A percentile compares a stretch with the other conserved stretches of the same genome.
These are phyloP conservation scores for Chlamydomonas schloesseri DNA, from an alignment of 139 green algal species.

Conservation along the genomic window DNA sequence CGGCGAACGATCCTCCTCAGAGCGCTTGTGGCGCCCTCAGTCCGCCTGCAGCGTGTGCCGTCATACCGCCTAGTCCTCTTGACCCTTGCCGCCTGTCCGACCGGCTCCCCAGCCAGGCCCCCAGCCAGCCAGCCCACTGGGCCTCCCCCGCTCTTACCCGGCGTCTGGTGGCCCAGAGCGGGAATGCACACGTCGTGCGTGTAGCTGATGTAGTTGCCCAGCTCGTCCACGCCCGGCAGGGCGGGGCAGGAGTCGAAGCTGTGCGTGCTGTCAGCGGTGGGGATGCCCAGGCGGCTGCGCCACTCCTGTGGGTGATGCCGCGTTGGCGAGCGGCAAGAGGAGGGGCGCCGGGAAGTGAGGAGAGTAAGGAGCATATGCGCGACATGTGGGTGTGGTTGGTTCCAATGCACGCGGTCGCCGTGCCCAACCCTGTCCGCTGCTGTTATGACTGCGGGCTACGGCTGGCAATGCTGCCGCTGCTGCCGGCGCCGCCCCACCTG, in stretches of 20 bases:
- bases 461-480: neutral
- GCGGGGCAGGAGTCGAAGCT: slow-evolving; percentile 23
- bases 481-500: too few relatives aligned
- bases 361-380: too few relatives aligned
- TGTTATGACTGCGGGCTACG: too few relatives aligned
- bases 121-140: neutral
- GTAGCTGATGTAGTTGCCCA: slow-evolving; percentile 46
- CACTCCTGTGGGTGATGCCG: neutral
- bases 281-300: slow-evolving; percentile 10
- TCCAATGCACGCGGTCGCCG: too few relatives aligned
- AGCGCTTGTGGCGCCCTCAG: too few relatives aligned
- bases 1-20: neutral
- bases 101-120: too few relatives aligned
- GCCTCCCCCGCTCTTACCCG: neutral
- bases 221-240: slow-evolving; percentile 17
- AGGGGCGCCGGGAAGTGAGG: neutral
- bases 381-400: too few relatives aligned
- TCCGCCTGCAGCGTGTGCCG: too few relatives aligned
- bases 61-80: too few relatives aligned
- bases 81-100: too few relatives aligned
- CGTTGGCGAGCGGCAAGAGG: too few relatives aligned
- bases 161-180: slow-evolving; percentile 14
- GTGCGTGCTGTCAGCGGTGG: neutral
- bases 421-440: too few relatives aligned
- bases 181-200: slow-evolving; percentile 21